These are phyloP conservation scores for Botrytis paeoniae DNA, from an alignment of 2,329 filamentous ascomycete genomes.

Conservation along the genomic window DNA sequence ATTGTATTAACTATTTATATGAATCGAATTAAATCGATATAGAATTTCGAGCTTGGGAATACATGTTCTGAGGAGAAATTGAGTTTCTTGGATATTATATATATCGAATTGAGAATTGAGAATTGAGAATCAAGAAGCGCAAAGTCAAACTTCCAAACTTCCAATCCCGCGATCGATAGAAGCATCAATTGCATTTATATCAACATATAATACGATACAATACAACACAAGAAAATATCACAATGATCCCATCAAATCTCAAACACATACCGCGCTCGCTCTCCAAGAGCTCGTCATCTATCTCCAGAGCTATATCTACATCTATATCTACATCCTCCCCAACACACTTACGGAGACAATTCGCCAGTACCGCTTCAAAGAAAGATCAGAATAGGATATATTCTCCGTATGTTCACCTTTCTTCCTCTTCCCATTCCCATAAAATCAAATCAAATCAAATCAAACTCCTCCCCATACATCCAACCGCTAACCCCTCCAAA, in stretches of 20 bases:
- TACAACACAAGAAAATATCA: background rate
- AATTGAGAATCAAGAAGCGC: no score
- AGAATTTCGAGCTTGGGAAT: no score
- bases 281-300: background rate
- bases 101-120: no score
- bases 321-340: background rate
- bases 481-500: background rate
- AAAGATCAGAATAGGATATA: slow-evolving; percentile 13
- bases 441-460: background rate
- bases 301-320: background rate
- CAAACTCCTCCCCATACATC: no score
- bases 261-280: background rate
- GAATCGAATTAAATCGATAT: no score
- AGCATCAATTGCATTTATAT: background rate
- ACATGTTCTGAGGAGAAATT: no score
- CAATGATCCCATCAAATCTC: background rate
- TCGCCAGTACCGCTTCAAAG: background rate
- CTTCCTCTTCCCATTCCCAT: no score
- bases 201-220: background rate
- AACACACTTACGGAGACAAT: background rate
- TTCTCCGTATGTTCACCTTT: background rate
- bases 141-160: no score
- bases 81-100: no score
- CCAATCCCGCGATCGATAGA: background rate
- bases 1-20: no score